Base-by-base conservation (phyloP, 352 stramenopile species). In the Phytophthora brassicae region DNA sequence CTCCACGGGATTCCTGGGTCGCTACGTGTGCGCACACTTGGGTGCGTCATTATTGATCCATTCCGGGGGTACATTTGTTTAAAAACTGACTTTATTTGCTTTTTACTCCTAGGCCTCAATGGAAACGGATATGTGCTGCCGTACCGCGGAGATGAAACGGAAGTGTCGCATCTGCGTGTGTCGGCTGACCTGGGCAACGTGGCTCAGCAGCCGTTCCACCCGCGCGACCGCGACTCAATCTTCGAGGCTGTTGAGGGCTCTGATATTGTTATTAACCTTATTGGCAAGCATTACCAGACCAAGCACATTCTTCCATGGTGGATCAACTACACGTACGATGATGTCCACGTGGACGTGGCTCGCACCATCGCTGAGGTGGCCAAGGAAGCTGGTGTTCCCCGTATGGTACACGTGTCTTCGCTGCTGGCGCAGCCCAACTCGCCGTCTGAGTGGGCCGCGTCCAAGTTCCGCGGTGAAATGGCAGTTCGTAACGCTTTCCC, bases 241-340 rank as follows among this genome's bases (percentile, higher is more conserved):
- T 75, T 82, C 36, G 77, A 97, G 35, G 84, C 94, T 1, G 92
- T 99, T 36, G 70, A 88, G 24, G 90, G 95, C 74, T 92, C 89
- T 29, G 95, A 99, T 64, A 79, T 98, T 60, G 97, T 99, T 31
- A 94, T 99, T 68, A 99, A 99, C 76, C 61, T 99, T 11, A 89
- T 99, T 49, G 97, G 96, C 45, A 99, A 99, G 69, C 84, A 98
- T 75, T 99, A 99, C 74, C 94, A 99, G 75, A 98, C 96, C 29
- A 97, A 97, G 78, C 87, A 97, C 71, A 73, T 97, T 3, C 72
- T 97, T 36, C 89, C 90, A 20, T 95, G 84, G 86, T 95, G 88
- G 84, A 96, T 95, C 86, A 92, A 98, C 78, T 99, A 96, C 74
- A 92, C 84, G 59, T 98, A 98, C 67, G 79, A 98, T 42, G 95